Evolutionary conservation across 352 stramenopile species (phyloP), one percentile per base, ranked within the genome.

Genomic region (Phytophthora hybrid): DNA sequence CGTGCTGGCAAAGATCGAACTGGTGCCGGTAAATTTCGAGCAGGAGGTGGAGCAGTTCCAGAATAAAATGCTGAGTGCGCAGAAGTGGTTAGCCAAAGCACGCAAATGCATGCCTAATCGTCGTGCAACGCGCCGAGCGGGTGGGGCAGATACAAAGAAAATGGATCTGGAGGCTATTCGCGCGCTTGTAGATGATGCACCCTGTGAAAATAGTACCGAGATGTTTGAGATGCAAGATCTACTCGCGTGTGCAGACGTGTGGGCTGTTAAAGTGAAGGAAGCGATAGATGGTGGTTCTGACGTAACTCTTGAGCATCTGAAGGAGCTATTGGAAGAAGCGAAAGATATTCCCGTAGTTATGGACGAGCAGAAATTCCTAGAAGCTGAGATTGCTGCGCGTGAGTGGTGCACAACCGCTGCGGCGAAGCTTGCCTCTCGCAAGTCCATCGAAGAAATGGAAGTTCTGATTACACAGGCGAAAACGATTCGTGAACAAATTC

Each of bases 151-250:
- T 44, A 79, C 81, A 6, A 92, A 93, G 72, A 96, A 96, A 68
- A 92, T 96, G 83, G 87, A 97, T 52, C 47, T 96, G 23, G 71
- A 92, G 60, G 79, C 81, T 3, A 95, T 97, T 63, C 90, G 90
- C 7, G 87, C 89, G 32, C 69, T 97, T 9, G 88, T 97, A 5
- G 85, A 94, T n/a, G 88, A 94, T 69, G 89, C 89, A n/a, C 90
- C 90, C 0, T 94, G 88, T 73, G 89, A 96, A 63, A 89, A 94
- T 57, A 96, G 83, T 51, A 83, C 80, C 9, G 90, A 97, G 56
- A 91, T 95, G 76, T 95, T 93, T 70, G 90, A 97, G 73, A 97
- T 97, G 89, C 89, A 97, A 65, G 90, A 96, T 29, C 71, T 97
- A n/a, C 73, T 97, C 7, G 89, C 89, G 64, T 97, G 90, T 75